Evolutionary conservation across 768 basidiomycete species (phyloP), one percentile per base, ranked within the genome.

Genomic region (Mycena albidolilacea): DNA sequence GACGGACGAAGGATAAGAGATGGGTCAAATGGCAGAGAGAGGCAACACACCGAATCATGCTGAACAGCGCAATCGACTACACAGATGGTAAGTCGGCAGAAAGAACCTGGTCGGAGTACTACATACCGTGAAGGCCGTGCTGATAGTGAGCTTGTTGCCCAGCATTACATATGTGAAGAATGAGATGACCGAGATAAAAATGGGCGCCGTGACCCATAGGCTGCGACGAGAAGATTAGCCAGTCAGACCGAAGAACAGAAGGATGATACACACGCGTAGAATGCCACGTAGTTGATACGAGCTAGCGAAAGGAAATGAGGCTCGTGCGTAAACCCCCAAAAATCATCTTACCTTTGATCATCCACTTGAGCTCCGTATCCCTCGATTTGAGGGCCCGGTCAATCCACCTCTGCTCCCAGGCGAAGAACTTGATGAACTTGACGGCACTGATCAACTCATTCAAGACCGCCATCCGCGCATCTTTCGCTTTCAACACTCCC

Each of bases 381-480:
- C 95, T 85, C 5, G 93, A 89, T 57, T 92, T 90, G 65, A 91
- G 78, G 1, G 87, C 90, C 19, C 90, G 86, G 41, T 87, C 80
- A 50, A 94, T 92, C 95, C 95, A 95, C 15, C 89, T 87, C 57
- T 91, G 87, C 74, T 94, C 93, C 88, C 93, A 95, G 2, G 93
- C 93, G 73, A 95, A 95, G 85, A 95, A 94, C 80, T 95, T 93
- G 85, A 93, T 91, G 78, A 93, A 92, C 80, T 93, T 93, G 67
- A 92, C 91, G 10, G 91, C 90, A 23, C 89, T 88, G 72, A 96
- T 92, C 35, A 96, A 82, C 80, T 97, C 95, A 69, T 90, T 95
- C 74, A 96, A 80, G 5, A 94, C 90, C 1, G 87, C 89, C 90
- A 96, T 95, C 17, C 94, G 85, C 81, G 90, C 91, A 79, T 97